Base-by-base conservation (phyloP, 192 early-diverging fungal genomes). In the Pilobolus umbonatus region DNA sequence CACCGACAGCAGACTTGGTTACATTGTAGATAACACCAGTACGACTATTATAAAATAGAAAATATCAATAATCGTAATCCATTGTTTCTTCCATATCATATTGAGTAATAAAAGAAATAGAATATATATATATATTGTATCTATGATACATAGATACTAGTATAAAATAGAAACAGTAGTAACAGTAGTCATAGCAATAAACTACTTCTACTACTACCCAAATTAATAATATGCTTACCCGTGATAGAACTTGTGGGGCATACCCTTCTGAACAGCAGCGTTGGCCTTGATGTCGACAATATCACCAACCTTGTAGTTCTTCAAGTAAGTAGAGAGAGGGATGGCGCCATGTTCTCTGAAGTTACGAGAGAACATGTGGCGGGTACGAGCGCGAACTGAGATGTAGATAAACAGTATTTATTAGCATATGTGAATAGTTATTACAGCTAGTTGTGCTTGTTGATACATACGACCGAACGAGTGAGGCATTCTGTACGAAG, bases 201-300 rank as follows among this genome's bases (percentile, higher is more conserved):
- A n/a, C n/a, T n/a, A n/a, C n/a, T n/a, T n/a, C n/a, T n/a, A n/a
- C n/a, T n/a, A n/a, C n/a, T n/a, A n/a, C n/a, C n/a, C n/a, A n/a
- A n/a, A n/a, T n/a, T n/a, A n/a, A n/a, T n/a, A n/a, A n/a, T 15
- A n/a, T 30, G 36, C 45, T 53, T 73, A 88, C 87, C 93, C 94
- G 81, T 98, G 96, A 88, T 98, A 98, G 88, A 88, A 98, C 88
- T 97, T 98, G 92, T 98, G 96, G 68, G 96, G 96, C 89, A 98
- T 90, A 79, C 96, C 96, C 88, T 95, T 95, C 82, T 98, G 96
- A 77, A 96, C 77, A 67, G 96, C 94, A 80, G 90, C 94, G 83
- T 97, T 94, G 60, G 91, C 95, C 88, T 95, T 96, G 83, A 98
- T 93, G 80, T 98, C 96, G 60, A 98, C 96, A 62, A 98, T 95